Evolutionary conservation across 345 rosid genomes (phyloP).

Genomic region (Leavenworthia alabamica): DNA sequence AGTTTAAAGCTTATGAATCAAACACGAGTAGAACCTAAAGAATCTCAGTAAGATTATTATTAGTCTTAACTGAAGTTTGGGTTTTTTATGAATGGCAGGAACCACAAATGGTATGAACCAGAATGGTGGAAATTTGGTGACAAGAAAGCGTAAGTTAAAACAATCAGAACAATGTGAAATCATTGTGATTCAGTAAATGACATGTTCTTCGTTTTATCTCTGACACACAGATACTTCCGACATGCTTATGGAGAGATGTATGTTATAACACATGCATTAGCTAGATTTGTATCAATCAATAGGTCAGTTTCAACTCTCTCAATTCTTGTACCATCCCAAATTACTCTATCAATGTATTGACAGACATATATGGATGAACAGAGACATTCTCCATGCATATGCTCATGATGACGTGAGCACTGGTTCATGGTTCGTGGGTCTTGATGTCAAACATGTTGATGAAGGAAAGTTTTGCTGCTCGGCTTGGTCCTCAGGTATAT

Average conservation of each 20-base stretch:
- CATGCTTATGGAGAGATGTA: conserved; percentile 81
- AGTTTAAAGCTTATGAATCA: conserved; percentile 26
- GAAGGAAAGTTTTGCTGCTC: conserved; percentile 76
- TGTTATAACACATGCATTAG: conserved; percentile 59
- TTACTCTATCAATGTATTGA: too few species aligned
- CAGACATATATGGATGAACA: conserved; percentile 17
- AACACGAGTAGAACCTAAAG: not conserved
- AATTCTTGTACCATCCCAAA: too few species aligned
- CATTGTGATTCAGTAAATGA: too few species aligned
- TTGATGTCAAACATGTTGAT: conserved; percentile 56
- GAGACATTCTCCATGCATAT: conserved; percentile 54
- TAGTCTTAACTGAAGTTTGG: not conserved
- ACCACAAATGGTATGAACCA: conserved; percentile 73
- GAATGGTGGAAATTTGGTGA: conserved; percentile 98
- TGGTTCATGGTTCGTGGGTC: conserved; percentile 79
- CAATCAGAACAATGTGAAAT: not conserved
- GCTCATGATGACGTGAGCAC: conserved; percentile 69
- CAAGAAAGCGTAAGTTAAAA: conserved; percentile 56
- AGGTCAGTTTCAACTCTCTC: conserved; percentile 35
- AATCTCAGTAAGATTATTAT: not conserved
- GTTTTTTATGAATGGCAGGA: conserved; percentile 41
- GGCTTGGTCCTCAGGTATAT: conserved; percentile 63
- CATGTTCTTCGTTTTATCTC: conserved; percentile 2
- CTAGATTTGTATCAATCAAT: conserved; percentile 60
- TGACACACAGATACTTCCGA: conserved; percentile 65